A percentile compares a stretch with the other conserved stretches of the same genome.
These are phyloP conservation scores for Trypanosoma caninum DNA, from an alignment of 208 protist genomes.

Conservation along the genomic window DNA sequence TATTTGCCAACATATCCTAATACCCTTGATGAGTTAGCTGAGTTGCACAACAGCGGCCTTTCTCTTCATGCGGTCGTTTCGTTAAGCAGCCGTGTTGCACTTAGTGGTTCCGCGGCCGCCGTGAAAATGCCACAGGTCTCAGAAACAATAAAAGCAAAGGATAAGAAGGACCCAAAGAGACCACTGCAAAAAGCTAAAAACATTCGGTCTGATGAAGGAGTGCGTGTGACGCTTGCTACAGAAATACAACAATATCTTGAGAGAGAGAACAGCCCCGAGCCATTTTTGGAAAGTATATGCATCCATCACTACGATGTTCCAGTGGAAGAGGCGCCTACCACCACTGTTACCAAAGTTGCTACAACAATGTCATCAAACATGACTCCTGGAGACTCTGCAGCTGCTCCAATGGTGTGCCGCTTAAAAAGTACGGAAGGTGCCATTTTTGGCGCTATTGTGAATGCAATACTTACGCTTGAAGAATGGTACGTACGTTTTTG, in stretches of 20 bases:
- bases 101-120: constrained; percentile 23
- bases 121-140: not conserved
- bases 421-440: constrained; percentile 17
- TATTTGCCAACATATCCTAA: constrained; percentile 31
- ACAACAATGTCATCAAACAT: not conserved
- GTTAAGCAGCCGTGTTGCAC: constrained; percentile 21
- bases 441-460: constrained; percentile 14
- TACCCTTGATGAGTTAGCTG: constrained; percentile 29
- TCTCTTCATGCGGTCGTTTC: constrained; percentile 33
- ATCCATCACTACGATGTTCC: constrained; percentile 32
- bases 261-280: not conserved
- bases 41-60: constrained; percentile 19
- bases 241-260: constrained; percentile 14
- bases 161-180: constrained; percentile 8
- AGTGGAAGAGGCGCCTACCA: constrained; percentile 19
- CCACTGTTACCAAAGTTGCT: constrained; percentile 9
- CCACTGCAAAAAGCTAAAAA: not conserved
- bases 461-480: constrained; percentile 16
- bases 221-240: constrained; percentile 1
- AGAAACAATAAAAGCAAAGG: constrained; percentile 1
- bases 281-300: constrained; percentile 21
- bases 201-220: constrained; percentile 4
- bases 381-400: not conserved
- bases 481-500: constrained; percentile 14
- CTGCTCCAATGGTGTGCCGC: not conserved